phyloP scores from a whole-genome alignment of 2,329 filamentous ascomycete species.

The Alternaria triticimaculans region DNA sequence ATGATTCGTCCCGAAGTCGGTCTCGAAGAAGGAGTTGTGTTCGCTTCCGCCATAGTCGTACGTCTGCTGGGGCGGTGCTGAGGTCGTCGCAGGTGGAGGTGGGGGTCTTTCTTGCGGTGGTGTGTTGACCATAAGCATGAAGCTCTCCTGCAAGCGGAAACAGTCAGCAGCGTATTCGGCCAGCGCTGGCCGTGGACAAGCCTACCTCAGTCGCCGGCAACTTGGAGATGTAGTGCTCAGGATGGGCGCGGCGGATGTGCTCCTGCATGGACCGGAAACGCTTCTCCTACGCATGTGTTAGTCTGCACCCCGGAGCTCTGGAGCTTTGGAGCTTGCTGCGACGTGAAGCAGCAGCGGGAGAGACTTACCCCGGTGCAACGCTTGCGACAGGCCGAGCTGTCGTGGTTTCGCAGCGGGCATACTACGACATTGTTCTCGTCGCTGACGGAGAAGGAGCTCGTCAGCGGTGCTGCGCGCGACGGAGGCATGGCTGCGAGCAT shows the following conservation, averaged over 20 bases:
- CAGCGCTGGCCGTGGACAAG: background rate
- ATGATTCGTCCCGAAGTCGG: conserved; percentile 70
- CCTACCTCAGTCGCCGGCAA: conserved; percentile 83
- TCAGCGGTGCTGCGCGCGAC: conserved; percentile 76
- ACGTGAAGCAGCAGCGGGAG: conserved; percentile 12
- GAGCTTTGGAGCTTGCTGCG: conserved; percentile 10
- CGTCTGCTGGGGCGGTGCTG: conserved; percentile 38
- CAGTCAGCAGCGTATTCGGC: conserved; percentile 5
- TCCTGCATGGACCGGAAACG: conserved; percentile 99
- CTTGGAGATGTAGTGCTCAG: conserved; percentile 96
- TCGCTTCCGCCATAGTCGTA: conserved; percentile 61
- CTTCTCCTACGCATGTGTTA: conserved; percentile 72
- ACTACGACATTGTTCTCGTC: conserved; percentile 96
- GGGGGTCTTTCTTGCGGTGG: conserved; percentile 75
- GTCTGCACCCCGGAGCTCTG: conserved; percentile 9
- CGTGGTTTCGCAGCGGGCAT: conserved; percentile 93
- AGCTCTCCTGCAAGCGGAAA: conserved; percentile 70
- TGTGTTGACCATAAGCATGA: conserved; percentile 93
- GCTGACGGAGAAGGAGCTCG: conserved; percentile 88
- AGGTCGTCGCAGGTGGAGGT: conserved; percentile 52
- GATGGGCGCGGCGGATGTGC: conserved; percentile 96
- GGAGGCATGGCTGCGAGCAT: conserved; percentile 77
- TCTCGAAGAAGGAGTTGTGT: conserved; percentile 70
- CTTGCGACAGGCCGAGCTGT: conserved; percentile 96
- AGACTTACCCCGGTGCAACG: conserved; percentile 94